Base-by-base conservation (phyloP, 345 rosid genomes). In the Dipteronia dyeriana region DNA sequence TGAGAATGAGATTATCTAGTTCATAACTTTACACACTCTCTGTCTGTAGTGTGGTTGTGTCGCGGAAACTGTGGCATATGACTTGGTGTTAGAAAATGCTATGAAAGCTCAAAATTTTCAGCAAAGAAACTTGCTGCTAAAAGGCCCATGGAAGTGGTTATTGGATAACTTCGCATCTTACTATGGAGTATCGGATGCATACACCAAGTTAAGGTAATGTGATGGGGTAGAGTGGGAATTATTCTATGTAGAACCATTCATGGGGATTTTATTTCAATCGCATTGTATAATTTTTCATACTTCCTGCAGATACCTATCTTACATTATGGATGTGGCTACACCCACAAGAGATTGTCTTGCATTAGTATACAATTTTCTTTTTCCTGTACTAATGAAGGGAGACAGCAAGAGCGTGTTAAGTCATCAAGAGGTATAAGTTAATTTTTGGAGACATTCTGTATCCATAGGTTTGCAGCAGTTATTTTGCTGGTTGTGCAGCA, bases 11-110 rank as follows among this genome's bases (percentile, higher is more conserved):
- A 34, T 38, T 63, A 47, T 75, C 13, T 64, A 66, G 19, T 43
- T 65, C 38, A 39, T 75, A 38, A 75, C 72, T 60, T 13, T 22
- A 31, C 10, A 19, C 64, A 14, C 68, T 70, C 61, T 78, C 77
- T 80, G 23, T 60, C 26, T 41, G 47, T 73, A 92, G 93, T 92
- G 92, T 80, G 97, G 98, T 31, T 92, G 91, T 72, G 94, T 96
- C 53, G 97, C 99, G 19, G 99, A 96, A 86, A 96, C 99, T 71
- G 96, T 95, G 51, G 98, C 98, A 5, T 96, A 94, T 86, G 98
- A 96, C 84, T 85, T 96, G 25, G 85, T 90, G 79, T 71, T 96
- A 53, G 99, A 96, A 87, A 97, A 90, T 79, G 95, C 98, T 68
- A 94, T 96, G 98, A 96, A 91, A 84, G 83, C 84, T 78, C 94